Base-by-base conservation (phyloP, 371 early-diverging fungal genomes). In the Mortierella sp. region DNA sequence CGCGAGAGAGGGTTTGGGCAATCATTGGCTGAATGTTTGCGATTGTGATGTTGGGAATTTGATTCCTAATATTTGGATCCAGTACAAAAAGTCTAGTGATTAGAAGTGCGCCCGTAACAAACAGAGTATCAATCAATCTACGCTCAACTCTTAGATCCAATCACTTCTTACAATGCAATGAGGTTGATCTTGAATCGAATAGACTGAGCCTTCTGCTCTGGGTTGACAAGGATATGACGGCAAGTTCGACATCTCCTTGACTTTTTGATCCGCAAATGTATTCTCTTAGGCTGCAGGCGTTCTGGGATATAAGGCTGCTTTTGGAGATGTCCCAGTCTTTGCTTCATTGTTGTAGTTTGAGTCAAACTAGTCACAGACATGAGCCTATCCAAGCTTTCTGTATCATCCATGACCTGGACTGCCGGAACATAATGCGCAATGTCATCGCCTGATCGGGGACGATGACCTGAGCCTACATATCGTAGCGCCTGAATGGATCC, bases 141-240 rank as follows among this genome's bases (percentile, higher is more conserved):
- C 9, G 55, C 64, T 45, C 50, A 6, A 50, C 16, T n/a, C 16
- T 50, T 8, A 21, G n/a, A n/a, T 47, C 32, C 9, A 8, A 43
- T 22, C 24, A 13, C 13, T 50, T 50, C 86, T 77, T 87, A 91
- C 94, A 93, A 88, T 3, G 97, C 97, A 45, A 94, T 90, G 63
- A 93, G 88, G 83, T 95, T 95, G 76, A 96, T 94, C 76, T 94
- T 94, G 86, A 96, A 97, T 63, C 91, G 86, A 1, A 93, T 93
- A 19, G 91, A 88, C 70, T 96, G 95, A 0, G 97, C 96, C 74
- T 96, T 97, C 76, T 93, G 93, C 63, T 97, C 97, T 0, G 97
- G 97, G 77, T 96, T 96, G 71, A 96, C 93, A 24, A 98, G 83
- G 41, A 96, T 93, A 68, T 96, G 94, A 28, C 94, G 92, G 84